phyloP scores from a whole-genome alignment of 2,329 filamentous ascomycete genomes.

The Helminthosporium solani region DNA sequence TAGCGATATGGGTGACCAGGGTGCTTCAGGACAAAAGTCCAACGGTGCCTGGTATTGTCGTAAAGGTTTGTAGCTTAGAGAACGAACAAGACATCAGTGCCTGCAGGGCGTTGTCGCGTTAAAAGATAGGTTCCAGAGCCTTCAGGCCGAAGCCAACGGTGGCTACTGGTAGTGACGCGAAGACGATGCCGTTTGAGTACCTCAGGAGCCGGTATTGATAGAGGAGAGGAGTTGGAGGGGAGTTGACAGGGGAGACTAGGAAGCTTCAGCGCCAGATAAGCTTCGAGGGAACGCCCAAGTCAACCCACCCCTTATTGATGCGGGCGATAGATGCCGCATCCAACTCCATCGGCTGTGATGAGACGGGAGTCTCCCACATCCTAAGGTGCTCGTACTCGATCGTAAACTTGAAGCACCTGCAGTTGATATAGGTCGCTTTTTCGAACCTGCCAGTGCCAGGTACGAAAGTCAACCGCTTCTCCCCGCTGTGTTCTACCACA shows the following conservation, averaged over 20 bases:
- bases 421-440: conserved; percentile 23
- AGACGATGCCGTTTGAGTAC: too few relatives aligned
- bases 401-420: conserved; percentile 2
- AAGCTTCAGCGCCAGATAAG: too few relatives aligned
- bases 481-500: conserved; percentile 3
- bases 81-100: too few relatives aligned
- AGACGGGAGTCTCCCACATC: conserved; percentile 1
- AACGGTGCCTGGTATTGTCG: neutral
- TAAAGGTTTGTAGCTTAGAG: neutral
- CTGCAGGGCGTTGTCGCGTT: too few relatives aligned
- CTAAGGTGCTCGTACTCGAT: conserved; percentile 22
- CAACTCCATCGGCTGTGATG: conserved; percentile 7
- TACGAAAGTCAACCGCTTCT: conserved; percentile 8
- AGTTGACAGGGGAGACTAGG: too few relatives aligned
- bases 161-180: too few relatives aligned
- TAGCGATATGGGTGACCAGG: neutral
- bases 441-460: conserved; percentile 14
- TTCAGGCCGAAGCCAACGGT: too few relatives aligned
- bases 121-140: too few relatives aligned
- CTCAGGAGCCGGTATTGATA: too few relatives aligned
- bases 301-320: neutral
- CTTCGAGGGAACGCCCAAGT: too few relatives aligned
- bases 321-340: conserved; percentile 6
- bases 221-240: too few relatives aligned
- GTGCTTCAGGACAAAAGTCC: neutral